phyloP scores from a whole-genome alignment of 371 early-diverging fungal species.

The Apophysomyces sp. region DNA sequence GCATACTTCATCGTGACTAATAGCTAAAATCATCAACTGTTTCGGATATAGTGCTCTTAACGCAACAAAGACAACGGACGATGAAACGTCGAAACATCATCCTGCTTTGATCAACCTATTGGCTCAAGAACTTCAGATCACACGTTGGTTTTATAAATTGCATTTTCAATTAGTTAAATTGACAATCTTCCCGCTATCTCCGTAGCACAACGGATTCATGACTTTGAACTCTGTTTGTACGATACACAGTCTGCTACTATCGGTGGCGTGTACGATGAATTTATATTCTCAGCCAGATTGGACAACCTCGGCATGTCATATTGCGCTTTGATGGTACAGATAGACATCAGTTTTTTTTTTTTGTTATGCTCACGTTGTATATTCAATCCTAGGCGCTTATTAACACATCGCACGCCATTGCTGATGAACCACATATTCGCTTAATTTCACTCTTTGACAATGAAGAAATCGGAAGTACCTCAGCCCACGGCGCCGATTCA shows the following conservation, averaged over 20 bases:
- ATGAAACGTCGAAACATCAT: slow-evolving; percentile 57
- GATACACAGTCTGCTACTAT: slow-evolving; percentile 74
- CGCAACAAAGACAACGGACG: slow-evolving; percentile 8
- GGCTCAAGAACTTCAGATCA: slow-evolving; percentile 58
- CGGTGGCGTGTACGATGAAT: slow-evolving; percentile 88
- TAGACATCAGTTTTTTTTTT: neutral
- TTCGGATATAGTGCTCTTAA: neutral
- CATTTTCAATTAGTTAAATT: neutral
- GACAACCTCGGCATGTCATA: slow-evolving; percentile 95
- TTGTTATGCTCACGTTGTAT: neutral
- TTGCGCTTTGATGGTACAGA: slow-evolving; percentile 67
- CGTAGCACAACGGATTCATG: slow-evolving; percentile 72
- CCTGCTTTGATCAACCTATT: slow-evolving; percentile 71
- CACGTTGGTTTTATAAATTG: slow-evolving; percentile 25
- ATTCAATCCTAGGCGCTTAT: slow-evolving; percentile 50
- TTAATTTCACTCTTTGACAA: slow-evolving; percentile 92
- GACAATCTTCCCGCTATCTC: neutral
- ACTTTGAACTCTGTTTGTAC: slow-evolving; percentile 93
- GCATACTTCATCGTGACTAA: neutral
- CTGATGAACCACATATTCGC: slow-evolving; percentile 73
- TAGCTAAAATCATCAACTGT: neutral
- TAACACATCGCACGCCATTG: slow-evolving; percentile 46
- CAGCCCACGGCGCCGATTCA: slow-evolving; percentile 92
- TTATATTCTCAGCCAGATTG: slow-evolving; percentile 86
- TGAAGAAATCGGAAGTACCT: slow-evolving; percentile 93